Evolutionary conservation across 495 filamentous ascomycete species (phyloP).

Genomic region (Aspergillus avenaceus): DNA sequence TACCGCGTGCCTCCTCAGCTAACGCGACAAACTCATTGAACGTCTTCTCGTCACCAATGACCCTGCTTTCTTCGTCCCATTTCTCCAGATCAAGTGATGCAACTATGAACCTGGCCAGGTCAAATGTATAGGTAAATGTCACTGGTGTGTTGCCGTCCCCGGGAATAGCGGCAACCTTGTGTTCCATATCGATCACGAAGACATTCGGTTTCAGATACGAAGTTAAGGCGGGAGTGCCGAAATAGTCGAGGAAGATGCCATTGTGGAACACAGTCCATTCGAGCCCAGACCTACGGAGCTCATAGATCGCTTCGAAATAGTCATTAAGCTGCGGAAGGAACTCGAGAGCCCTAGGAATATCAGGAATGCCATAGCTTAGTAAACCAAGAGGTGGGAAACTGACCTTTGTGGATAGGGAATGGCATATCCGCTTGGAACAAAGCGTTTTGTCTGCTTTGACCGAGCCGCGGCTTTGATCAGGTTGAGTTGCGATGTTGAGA

Average conservation of each 20-base stretch:
- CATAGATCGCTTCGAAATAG: constrained; percentile 13
- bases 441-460: constrained; percentile 32
- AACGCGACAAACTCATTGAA: constrained; percentile 32
- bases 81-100: constrained; percentile 28
- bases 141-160: constrained; percentile 32
- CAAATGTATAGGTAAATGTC: constrained; percentile 39
- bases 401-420: constrained; percentile 11
- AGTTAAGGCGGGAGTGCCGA: constrained; percentile 24
- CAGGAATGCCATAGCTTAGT: too few species aligned
- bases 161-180: constrained; percentile 39
- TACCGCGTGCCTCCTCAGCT: constrained; percentile 35
- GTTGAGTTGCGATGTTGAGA: constrained; percentile 9
- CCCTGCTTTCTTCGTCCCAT: constrained; percentile 26
- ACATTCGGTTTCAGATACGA: constrained; percentile 25
- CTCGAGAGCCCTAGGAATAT: background rate
- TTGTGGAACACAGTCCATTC: constrained; percentile 39
- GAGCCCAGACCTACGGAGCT: constrained; percentile 19
- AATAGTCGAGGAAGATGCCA: constrained; percentile 45
- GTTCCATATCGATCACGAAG: constrained; percentile 32
- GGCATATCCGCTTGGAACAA: constrained; percentile 36
- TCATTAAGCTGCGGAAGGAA: constrained; percentile 9
- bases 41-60: constrained; percentile 33
- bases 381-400: too few species aligned
- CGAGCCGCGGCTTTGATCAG: constrained; percentile 35
- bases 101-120: constrained; percentile 40